Evolutionary conservation across 352 stramenopile genomes (phyloP), one percentile per base, ranked within the genome.

Genomic region (Pythium myriotylum): DNA sequence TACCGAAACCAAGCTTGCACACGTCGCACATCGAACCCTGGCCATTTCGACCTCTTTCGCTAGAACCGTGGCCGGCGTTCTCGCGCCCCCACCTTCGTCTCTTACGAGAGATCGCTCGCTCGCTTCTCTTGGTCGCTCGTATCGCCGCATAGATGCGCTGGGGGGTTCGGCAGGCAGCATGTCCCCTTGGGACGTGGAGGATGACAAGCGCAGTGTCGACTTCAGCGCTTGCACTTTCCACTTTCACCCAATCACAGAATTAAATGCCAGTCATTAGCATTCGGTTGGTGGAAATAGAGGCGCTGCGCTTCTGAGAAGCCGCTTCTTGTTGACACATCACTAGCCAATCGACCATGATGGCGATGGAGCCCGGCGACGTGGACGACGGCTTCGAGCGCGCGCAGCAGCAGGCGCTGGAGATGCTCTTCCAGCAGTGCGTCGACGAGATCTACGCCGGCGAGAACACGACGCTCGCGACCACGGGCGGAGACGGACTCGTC

Each of bases 401-500:
- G 27, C 63, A 70, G 52, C 63, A 70, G 40, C 63, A 70, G 51
- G 55, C 63, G 40, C 48, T 70, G 2, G 63, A 70, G 56, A 59
- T 65, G 63, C 55, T 70, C 8, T 65, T 70, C 50, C 63, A 70
- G 50, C 63, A 70, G 56, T 70, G 56, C 46, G 55, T 70, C 26
- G 63, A 65, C 17, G 63, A 70, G 14, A 45, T 70, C 32, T 62
- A 56, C 40, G 40, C 45, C 12, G 54, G 46, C 32, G 61, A 68
- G 32, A 39, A 43, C 27, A 39, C 61, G 37, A 59, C 61, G 20
- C 45, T 67, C 24, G 37, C 49, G n/a, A 17, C 43, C 4, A 33
- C 32, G 3, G 29, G 26, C 22, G n/a, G 10, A 17, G 55, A 46
- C 37, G n/a, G 24, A 7, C n/a, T 67, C 24, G 37, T 61, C 17